A percentile compares a stretch with the other conserved stretches of the same genome.
Evolutionary conservation across 805 yeast genomes (phyloP).

Genomic region (Soucietia sequanensis): DNA sequence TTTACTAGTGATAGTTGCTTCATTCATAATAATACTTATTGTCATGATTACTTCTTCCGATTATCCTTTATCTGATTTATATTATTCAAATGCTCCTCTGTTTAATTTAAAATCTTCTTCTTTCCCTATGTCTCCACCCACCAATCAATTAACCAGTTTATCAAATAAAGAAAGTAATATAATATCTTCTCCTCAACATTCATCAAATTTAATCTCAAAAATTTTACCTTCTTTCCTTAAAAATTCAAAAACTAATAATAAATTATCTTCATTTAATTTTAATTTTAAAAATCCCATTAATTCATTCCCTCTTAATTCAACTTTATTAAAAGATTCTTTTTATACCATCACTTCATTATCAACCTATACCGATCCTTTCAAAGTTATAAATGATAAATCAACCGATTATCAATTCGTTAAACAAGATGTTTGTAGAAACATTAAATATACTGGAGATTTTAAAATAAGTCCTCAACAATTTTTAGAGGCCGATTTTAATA

Average conservation of each 20-base stretch:
- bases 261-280: not conserved
- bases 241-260: constrained; percentile 3
- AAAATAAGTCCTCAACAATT: constrained; percentile 11
- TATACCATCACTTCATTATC: constrained; percentile 7
- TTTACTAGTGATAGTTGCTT: constrained; percentile 8
- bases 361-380: constrained; percentile 17
- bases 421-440: constrained; percentile 11
- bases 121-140: too few relatives aligned
- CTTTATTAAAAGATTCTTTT: constrained; percentile 1
- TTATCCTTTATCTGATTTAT: not conserved
- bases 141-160: not conserved
- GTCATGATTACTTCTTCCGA: constrained; percentile 3
- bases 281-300: constrained; percentile 1
- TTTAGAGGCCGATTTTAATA: constrained; percentile 15
- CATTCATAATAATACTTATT: constrained; percentile 3
- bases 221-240: constrained; percentile 1
- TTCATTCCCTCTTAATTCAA: constrained; percentile 6
- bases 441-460: constrained; percentile 11
- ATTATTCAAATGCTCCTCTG: too few relatives aligned
- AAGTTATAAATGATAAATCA: constrained; percentile 5
- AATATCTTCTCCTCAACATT: too few relatives aligned
- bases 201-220: not conserved
- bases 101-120: too few relatives aligned
- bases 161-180: too few relatives aligned
- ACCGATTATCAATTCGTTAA: constrained; percentile 9